Conservation (phyloP, 768 basidiomycete genomes). For the Agrocybe praecox region DNA sequence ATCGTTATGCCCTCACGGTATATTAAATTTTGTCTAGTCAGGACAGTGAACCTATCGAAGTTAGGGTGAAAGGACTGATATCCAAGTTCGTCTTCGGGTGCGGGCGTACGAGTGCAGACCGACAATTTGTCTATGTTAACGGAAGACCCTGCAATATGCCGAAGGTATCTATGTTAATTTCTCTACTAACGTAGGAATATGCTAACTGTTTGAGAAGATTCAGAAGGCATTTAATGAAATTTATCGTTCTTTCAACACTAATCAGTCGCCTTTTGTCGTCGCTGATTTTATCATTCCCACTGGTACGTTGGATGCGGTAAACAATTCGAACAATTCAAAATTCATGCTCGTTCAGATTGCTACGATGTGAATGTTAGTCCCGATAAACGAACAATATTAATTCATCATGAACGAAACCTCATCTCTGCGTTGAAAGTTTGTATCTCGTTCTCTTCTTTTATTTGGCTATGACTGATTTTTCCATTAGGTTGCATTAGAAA, state of each 20-base stretch:
- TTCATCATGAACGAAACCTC: slow-evolving; percentile 85
- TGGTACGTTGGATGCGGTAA: slow-evolving; percentile 43
- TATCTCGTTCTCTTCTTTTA: neutral
- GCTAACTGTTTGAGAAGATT: slow-evolving; percentile 44
- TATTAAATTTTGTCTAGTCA: slow-evolving; percentile 9
- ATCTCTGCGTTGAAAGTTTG: slow-evolving; percentile 77
- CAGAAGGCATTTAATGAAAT: slow-evolving; percentile 93
- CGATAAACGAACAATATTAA: slow-evolving; percentile 93
- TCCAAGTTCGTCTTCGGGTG: slow-evolving; percentile 79
- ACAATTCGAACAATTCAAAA: neutral
- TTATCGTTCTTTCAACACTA: slow-evolving; percentile 76
- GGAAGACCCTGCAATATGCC: slow-evolving; percentile 82
- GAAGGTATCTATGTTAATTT: slow-evolving; percentile 53
- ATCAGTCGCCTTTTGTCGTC: slow-evolving; percentile 79
- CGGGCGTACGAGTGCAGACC: slow-evolving; percentile 77
- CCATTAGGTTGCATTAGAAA: slow-evolving; percentile 64
- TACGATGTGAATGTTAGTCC: slow-evolving; percentile 96
- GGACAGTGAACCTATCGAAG: slow-evolving; percentile 32
- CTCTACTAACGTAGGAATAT: neutral
- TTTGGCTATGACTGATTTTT: neutral
- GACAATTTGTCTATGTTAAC: slow-evolving; percentile 94
- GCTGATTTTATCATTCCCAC: slow-evolving; percentile 85
- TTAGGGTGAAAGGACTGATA: slow-evolving; percentile 75
- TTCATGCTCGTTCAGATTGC: slow-evolving; percentile 45
- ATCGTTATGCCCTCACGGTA: neutral